Percentiles rank a stretch among this genome's conserved stretches.
These are phyloP conservation scores for Flaveria sonorensis DNA, from an alignment of 129 eudicot genomes.

Conservation along the genomic window DNA sequence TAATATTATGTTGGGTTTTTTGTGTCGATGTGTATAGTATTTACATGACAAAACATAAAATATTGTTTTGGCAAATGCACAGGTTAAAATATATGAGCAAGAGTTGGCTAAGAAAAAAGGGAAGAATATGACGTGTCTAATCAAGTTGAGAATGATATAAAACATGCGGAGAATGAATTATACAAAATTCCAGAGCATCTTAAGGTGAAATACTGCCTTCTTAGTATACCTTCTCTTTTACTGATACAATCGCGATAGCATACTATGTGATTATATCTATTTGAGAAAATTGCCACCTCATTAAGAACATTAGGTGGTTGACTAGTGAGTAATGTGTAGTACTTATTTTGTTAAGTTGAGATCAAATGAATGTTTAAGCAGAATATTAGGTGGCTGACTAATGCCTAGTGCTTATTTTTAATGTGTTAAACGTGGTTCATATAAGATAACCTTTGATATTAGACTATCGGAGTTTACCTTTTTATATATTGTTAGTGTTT, in stretches of 20 bases:
- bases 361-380: neutral
- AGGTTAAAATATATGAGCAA: slow-evolving; percentile 92
- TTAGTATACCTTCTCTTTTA: neutral
- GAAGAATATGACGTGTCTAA: slow-evolving; percentile 52
- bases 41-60: neutral
- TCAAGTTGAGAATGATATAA: slow-evolving; percentile 79
- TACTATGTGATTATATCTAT: neutral
- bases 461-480: neutral
- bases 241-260: neutral
- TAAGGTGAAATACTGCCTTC: slow-evolving; percentile 51
- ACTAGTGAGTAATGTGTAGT: slow-evolving; percentile 8
- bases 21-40: neutral
- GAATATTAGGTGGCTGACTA: neutral
- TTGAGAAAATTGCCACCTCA: neutral
- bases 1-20: too few species aligned
- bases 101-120: slow-evolving; percentile 97
- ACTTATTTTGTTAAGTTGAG: slow-evolving; percentile 1
- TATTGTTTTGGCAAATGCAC: slow-evolving; percentile 23
- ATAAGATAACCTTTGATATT: neutral
- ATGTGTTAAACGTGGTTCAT: neutral
- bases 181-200: slow-evolving; percentile 95
- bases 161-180: slow-evolving; percentile 80
- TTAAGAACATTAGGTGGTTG: neutral
- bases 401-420: too few species aligned
- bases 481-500: neutral